These are phyloP conservation scores for Hericium rajendrae DNA, from an alignment of 768 basidiomycete genomes.

Conservation along the genomic window DNA sequence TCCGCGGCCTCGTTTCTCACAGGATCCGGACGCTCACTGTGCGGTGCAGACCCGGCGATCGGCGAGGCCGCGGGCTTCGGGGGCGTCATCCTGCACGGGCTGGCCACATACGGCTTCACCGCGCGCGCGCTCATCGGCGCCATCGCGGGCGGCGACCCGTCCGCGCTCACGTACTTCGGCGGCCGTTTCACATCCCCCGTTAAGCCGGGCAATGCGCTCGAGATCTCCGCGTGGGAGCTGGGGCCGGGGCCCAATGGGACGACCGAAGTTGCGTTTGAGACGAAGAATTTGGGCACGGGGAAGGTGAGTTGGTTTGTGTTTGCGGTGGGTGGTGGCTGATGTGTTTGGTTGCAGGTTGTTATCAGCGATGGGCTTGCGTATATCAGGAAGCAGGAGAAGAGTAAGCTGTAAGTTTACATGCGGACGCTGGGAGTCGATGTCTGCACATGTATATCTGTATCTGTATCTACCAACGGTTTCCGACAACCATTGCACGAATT, in stretches of 20 bases:
- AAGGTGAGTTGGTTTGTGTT: conserved; percentile 22
- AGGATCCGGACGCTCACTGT: background rate
- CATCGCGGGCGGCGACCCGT: conserved; percentile 51
- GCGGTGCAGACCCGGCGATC: conserved; percentile 50
- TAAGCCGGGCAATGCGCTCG: conserved; percentile 70
- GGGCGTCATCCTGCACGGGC: conserved; percentile 77
- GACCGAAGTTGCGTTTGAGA: conserved; percentile 29
- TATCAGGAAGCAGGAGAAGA: conserved; percentile 40
- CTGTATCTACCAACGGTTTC: too few relatives aligned
- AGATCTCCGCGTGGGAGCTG: conserved; percentile 74
- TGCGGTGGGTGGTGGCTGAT: background rate
- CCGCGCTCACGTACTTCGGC: conserved; percentile 56
- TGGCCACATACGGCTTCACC: conserved; percentile 74
- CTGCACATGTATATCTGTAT: too few relatives aligned
- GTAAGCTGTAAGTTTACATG: conserved; percentile 27
- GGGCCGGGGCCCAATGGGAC: conserved; percentile 33
- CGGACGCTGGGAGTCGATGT: too few relatives aligned
- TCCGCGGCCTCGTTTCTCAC: background rate
- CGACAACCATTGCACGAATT: too few relatives aligned
- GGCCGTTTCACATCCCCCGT: conserved; percentile 78
- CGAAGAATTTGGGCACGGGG: conserved; percentile 28
- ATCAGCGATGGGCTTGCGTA: conserved; percentile 59
- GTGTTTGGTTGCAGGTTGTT: conserved; percentile 26
- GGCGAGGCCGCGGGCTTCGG: conserved; percentile 73
- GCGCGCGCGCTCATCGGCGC: conserved; percentile 65